Conservation (phyloP, 2,329 filamentous ascomycete genomes). For the Colletotrichum sp. region DNA sequence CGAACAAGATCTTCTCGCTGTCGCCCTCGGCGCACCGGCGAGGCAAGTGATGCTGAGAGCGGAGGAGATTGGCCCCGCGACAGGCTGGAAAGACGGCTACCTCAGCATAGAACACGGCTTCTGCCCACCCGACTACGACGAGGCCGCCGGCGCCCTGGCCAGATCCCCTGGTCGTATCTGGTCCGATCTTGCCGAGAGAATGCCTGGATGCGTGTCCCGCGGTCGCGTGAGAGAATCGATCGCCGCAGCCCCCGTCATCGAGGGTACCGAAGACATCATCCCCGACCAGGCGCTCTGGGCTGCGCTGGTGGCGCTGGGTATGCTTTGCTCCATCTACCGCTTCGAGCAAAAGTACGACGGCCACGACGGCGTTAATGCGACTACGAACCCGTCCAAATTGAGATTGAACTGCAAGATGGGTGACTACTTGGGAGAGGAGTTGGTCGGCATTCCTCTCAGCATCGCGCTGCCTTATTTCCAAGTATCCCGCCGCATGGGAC, state of each 20-base stretch:
- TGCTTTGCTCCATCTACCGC: constrained; percentile 58
- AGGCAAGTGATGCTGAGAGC: constrained; percentile 58
- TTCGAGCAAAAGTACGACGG: constrained; percentile 58
- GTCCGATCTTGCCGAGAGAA: constrained; percentile 57
- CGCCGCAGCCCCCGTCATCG: constrained; percentile 50
- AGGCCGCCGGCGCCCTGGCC: constrained; percentile 48
- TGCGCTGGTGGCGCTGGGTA: constrained; percentile 54
- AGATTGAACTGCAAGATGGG: constrained; percentile 46
- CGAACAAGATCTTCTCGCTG: constrained; percentile 54
- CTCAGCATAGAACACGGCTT: constrained; percentile 57
- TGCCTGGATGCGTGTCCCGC: constrained; percentile 55
- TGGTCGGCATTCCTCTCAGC: constrained; percentile 51
- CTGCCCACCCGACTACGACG: constrained; percentile 55
- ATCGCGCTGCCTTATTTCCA: constrained; percentile 56
- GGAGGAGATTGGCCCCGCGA: constrained; percentile 53
- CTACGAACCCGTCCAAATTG: constrained; percentile 31
- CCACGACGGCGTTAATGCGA: constrained; percentile 48
- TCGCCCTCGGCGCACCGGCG: constrained; percentile 58
- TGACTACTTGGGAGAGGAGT: constrained; percentile 54
- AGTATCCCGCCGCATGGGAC: constrained; percentile 54
- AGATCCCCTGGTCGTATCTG: constrained; percentile 55
- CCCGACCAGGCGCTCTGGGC: constrained; percentile 58
- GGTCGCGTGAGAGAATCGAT: constrained; percentile 55
- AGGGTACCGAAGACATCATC: constrained; percentile 54
- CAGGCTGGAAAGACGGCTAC: constrained; percentile 59